Base-by-base conservation (phyloP, 805 yeast genomes). In the Candida endomychidarum region DNA sequence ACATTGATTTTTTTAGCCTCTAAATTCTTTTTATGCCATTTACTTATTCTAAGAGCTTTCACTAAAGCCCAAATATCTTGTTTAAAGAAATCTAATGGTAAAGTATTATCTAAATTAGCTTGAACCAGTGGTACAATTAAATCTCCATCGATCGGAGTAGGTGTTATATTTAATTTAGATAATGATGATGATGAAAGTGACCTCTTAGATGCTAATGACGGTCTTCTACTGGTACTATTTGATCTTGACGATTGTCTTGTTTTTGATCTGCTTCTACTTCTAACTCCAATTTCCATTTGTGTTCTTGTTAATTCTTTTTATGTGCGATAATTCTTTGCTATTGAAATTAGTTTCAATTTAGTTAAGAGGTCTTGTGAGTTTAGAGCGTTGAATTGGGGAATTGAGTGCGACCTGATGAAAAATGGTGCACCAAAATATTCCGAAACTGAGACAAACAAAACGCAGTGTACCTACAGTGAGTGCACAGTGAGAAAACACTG, bases 21-120 rank as follows among this genome's bases (percentile, higher is more conserved):
- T 45, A 69, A 72, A 38, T 49, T 66, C 21, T 81, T 73, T 45
- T 71, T 71, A 51, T 81, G 78, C 99, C 99, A 93, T 59, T 84
- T 83, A 23, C 87, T 76, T 30, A 93, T 79, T 40, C 73, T 72
- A 42, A 93, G 63, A 7, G 74, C 68, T 49, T 82, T 81, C 23
- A 83, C 58, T 25, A 86, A 68, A 2, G 81, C 74, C 22, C 88
- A 57, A 29, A 91, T 67, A 57, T 90, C 96, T 46, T 83, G 85
- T 54, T 85, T 84, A 62, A 91, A 83, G 58, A 87, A 90, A 51
- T 83, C 91, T n/a, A 69, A 52, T 0, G 97, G 97, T 42, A 90
- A 69, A 1, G 84, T 63, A 53, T 86, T 81, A 58, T 90, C 96
- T 34, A 90, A 63, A 2, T 67, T 67, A 9, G 80, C 84, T 32